Conservation (phyloP, 768 basidiomycete genomes). For the Guyanaporus albipodus region DNA sequence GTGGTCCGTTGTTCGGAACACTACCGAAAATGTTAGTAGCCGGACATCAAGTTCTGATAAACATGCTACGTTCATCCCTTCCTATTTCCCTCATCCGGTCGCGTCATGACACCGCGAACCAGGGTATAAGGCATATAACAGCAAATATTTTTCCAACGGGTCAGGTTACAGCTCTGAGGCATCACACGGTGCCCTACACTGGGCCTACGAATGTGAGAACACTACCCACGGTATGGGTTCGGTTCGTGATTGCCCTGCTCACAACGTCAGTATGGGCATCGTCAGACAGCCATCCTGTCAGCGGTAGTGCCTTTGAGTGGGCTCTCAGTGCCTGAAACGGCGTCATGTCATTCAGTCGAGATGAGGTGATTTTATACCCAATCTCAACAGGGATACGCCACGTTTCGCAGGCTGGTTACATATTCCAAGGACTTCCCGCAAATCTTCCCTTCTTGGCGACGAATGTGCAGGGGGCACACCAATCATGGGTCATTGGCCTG, state of each 20-base stretch:
- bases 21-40: no score
- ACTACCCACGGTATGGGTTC: conserved; percentile 11
- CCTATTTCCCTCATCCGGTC: no score
- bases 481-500: conserved; percentile 10
- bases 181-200: background rate
- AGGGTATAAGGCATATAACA: no score
- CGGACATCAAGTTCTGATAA: no score
- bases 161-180: background rate
- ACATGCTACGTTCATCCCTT: no score
- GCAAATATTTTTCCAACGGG: no score
- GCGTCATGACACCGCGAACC: no score
- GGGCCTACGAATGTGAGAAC: background rate
- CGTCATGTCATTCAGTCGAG: background rate
- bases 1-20: no score
- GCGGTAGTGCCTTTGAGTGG: background rate
- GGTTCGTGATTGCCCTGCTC: background rate
- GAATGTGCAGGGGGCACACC: conserved; percentile 20
- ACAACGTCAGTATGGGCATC: background rate
- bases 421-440: no score
- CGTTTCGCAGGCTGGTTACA: background rate
- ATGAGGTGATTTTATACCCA: background rate
- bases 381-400: background rate
- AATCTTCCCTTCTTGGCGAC: conserved; percentile 12
- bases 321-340: conserved; percentile 6
- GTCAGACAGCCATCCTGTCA: background rate